Evolutionary conservation across 441 rosid species (phyloP).

Genomic region (Populus hybrid): DNA sequence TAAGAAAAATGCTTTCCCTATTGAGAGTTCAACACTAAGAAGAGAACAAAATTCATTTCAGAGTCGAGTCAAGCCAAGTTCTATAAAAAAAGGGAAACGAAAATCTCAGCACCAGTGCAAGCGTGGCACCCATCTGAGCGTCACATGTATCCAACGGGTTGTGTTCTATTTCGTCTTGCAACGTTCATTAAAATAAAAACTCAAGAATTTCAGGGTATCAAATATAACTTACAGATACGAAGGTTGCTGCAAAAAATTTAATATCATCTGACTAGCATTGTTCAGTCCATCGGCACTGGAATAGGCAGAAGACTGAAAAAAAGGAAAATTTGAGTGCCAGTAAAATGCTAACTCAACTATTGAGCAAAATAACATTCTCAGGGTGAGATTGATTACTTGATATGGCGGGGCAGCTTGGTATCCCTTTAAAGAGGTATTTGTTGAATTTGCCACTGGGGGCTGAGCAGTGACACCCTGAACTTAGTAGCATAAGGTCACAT

Average conservation of each 20-base stretch:
- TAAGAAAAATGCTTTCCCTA: neutral
- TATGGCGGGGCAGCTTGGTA: conserved; percentile 46
- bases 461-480: conserved; percentile 47
- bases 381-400: conserved; percentile 43
- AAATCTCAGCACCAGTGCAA: neutral
- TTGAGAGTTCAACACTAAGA: neutral
- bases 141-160: neutral
- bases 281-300: conserved; percentile 35
- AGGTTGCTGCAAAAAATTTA: conserved; percentile 57
- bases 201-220: conserved; percentile 11
- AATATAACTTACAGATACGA: conserved; percentile 56
- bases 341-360: neutral
- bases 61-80: neutral
- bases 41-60: neutral
- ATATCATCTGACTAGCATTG: conserved; percentile 44
- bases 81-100: neutral
- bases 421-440: conserved; percentile 41
- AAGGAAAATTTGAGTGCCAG: neutral
- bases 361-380: neutral
- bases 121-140: neutral
- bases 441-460: conserved; percentile 57
- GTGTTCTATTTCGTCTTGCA: neutral
- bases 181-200: neutral
- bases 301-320: conserved; percentile 45
- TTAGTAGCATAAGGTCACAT: conserved; percentile 15